Percentiles rank a stretch among this genome's conserved stretches.
Evolutionary conservation across 352 stramenopile genomes (phyloP).

Genomic region (Pythium dissimile): DNA sequence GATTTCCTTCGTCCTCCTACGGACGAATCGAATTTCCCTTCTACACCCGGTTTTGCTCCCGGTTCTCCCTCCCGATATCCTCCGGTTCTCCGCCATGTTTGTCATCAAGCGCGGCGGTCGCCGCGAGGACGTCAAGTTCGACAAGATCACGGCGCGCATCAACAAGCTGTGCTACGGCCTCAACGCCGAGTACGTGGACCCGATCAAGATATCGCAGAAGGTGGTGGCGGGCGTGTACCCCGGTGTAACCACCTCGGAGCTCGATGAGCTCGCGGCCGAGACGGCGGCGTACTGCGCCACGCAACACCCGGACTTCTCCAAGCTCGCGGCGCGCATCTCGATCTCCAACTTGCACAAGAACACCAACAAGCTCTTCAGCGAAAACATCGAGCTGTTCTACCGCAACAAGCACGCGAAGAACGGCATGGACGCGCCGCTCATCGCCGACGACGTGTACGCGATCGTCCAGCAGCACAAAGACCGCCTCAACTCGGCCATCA

Average conservation of each 20-base stretch:
- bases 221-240: slow-evolving; percentile 98
- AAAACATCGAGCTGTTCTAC: slow-evolving; percentile 93
- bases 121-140: slow-evolving; percentile 95
- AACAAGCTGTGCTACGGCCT: slow-evolving; percentile 98
- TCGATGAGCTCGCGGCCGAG: slow-evolving; percentile 98
- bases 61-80: not conserved
- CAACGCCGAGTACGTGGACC: slow-evolving; percentile 95
- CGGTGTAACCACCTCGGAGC: slow-evolving; percentile 97
- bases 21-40: not conserved
- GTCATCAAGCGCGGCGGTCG: slow-evolving; percentile 94
- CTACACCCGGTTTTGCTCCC: not conserved
- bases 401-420: slow-evolving; percentile 97
- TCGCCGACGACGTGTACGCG: slow-evolving; percentile 94
- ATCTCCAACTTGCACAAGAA: slow-evolving; percentile 99
- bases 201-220: slow-evolving; percentile 98
- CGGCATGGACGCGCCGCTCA: slow-evolving; percentile 87
- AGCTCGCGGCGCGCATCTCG: slow-evolving; percentile 97
- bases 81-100: slow-evolving; percentile 64
- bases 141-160: slow-evolving; percentile 98
- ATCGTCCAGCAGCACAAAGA: slow-evolving; percentile 96
- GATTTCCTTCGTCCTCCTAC: slow-evolving; percentile 6
- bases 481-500: slow-evolving; percentile 94
- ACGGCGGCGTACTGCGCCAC: slow-evolving; percentile 96
- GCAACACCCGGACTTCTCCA: slow-evolving; percentile 98
- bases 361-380: slow-evolving; percentile 95